Percentiles rank a stretch among this genome's conserved stretches.
Conservation (phyloP, 75 land plant species). For the Ceratopteris richardii region DNA sequence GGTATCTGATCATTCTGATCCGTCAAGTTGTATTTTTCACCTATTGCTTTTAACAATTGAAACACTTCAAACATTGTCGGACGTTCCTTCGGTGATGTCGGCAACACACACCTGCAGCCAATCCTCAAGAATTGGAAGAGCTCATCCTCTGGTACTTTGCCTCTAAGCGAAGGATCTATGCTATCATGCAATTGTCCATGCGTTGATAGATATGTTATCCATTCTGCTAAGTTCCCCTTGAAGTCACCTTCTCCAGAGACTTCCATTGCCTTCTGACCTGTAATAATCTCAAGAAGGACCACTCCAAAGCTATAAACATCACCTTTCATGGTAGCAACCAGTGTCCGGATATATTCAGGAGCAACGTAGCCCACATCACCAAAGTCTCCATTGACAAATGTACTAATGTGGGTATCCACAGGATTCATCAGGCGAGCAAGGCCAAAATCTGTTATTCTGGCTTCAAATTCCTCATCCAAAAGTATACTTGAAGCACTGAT, state of each 20-base stretch:
- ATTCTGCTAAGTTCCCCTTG: constrained; percentile 82
- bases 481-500: constrained; percentile 82
- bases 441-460: constrained; percentile 88
- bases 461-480: constrained; percentile 69
- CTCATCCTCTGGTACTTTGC: constrained; percentile 58
- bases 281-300: constrained; percentile 83
- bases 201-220: constrained; percentile 56
- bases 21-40: constrained; percentile 59
- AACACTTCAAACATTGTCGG: constrained; percentile 94
- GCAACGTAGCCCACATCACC: constrained; percentile 95
- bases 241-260: constrained; percentile 52
- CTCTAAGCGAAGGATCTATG: constrained; percentile 48
- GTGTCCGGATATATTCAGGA: constrained; percentile 79
- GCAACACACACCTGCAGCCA: constrained; percentile 64
- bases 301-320: constrained; percentile 94
- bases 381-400: constrained; percentile 90
- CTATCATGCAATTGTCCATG: constrained; percentile 47
- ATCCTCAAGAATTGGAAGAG: constrained; percentile 67
- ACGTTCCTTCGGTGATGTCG: constrained; percentile 62
- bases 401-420: constrained; percentile 84
- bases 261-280: constrained; percentile 63
- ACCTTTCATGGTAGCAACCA: constrained; percentile 86
- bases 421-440: constrained; percentile 93
- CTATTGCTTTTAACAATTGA: constrained; percentile 77
- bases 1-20: constrained; percentile 51